A percentile compares a stretch with the other conserved stretches of the same genome.
Conservation (phyloP, 163 green algal genomes). For the Trebouxiophyceae sp. region DNA sequence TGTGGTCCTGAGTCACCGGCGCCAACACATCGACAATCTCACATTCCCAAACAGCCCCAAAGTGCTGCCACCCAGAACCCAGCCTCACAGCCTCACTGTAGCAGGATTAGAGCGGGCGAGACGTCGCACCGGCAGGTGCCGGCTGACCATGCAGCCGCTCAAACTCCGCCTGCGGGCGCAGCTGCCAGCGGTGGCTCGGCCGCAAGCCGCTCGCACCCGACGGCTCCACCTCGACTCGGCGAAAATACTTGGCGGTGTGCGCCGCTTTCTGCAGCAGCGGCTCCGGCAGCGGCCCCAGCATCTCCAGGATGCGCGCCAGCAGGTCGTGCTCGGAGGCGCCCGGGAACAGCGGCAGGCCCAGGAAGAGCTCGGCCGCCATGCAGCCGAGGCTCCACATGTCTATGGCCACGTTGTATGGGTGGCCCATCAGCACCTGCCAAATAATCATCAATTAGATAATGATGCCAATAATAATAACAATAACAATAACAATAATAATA, state of each 20-base stretch:
- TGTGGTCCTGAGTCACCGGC: no score
- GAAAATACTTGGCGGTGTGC: conserved; percentile 79
- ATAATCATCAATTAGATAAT: no score
- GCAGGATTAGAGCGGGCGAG: no score
- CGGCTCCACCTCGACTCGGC: conserved; percentile 3
- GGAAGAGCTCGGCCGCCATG: conserved; percentile 96
- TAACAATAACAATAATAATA: no score
- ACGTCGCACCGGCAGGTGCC: conserved; percentile 13
- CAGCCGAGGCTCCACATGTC: conserved; percentile 98
- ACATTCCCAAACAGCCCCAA: no score
- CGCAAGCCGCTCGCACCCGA: neutral
- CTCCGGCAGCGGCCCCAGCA: conserved; percentile 49
- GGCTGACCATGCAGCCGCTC: conserved; percentile 39
- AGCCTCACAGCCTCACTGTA: no score
- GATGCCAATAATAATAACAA: no score
- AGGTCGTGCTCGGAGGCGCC: conserved; percentile 91
- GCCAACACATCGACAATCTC: no score
- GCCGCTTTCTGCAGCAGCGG: conserved; percentile 59
- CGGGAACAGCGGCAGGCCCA: conserved; percentile 93
- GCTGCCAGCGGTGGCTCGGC: neutral
- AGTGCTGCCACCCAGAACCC: no score
- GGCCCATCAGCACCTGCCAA: conserved; percentile 70
- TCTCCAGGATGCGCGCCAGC: conserved; percentile 75
- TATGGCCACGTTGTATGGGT: conserved; percentile 79
- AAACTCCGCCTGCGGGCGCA: conserved; percentile 64